phyloP scores from a whole-genome alignment of 768 basidiomycete species.

The Boletus barrowsii region DNA sequence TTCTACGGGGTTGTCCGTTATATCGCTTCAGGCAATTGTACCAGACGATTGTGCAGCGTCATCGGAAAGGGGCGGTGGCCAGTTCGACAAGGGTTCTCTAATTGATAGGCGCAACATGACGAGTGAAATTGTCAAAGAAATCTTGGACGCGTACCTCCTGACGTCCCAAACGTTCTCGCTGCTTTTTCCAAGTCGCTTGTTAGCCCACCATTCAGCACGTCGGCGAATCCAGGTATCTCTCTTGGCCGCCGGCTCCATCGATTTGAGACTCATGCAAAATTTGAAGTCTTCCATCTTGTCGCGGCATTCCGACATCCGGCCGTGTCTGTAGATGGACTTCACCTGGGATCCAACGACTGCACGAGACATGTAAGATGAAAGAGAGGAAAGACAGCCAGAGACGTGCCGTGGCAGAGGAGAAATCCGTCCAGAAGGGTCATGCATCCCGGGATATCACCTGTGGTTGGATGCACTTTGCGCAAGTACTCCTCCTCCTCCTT shows the following conservation, averaged over 20 bases:
- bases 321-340: slow-evolving; percentile 84
- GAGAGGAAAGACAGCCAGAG: neutral
- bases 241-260: slow-evolving; percentile 70
- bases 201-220: slow-evolving; percentile 94
- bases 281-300: slow-evolving; percentile 90
- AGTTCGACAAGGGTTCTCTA: slow-evolving; percentile 26
- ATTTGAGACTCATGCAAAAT: slow-evolving; percentile 85
- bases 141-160: slow-evolving; percentile 60
- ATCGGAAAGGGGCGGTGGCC: slow-evolving; percentile 28
- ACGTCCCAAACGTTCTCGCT: slow-evolving; percentile 96
- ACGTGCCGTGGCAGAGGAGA: slow-evolving; percentile 64
- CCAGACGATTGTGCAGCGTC: slow-evolving; percentile 17
- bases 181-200: slow-evolving; percentile 67
- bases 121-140: neutral
- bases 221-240: slow-evolving; percentile 82
- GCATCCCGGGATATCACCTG: slow-evolving; percentile 81
- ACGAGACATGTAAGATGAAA: slow-evolving; percentile 9
- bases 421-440: slow-evolving; percentile 72
- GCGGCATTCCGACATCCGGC: slow-evolving; percentile 66
- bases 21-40: slow-evolving; percentile 19
- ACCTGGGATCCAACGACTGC: slow-evolving; percentile 78
- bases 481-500: slow-evolving; percentile 70
- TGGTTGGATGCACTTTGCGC: slow-evolving; percentile 62
- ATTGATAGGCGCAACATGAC: neutral
- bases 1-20: no score